phyloP scores from a whole-genome alignment of 1,284 basidiomycete genomes.

The Cutaneotrichosporon arboriforme region DNA sequence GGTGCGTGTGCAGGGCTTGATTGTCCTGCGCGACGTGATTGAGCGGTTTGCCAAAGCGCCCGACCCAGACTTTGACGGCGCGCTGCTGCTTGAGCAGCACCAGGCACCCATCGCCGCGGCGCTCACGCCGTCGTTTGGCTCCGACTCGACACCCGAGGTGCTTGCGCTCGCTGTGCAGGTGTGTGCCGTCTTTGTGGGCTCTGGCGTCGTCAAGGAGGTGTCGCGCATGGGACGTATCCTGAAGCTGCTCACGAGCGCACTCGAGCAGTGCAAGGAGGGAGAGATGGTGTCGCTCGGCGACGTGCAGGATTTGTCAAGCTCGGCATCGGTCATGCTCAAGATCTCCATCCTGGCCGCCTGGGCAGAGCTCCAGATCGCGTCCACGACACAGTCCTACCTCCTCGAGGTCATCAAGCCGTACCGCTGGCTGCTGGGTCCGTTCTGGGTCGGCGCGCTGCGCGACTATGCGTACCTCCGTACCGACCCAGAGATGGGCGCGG shows the following conservation, averaged over 20 bases:
- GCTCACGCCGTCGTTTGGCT: slow-evolving; percentile 91
- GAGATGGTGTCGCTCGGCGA: slow-evolving; percentile 82
- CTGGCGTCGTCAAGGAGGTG: slow-evolving; percentile 89
- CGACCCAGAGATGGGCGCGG: slow-evolving; percentile 72
- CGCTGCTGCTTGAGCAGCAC: slow-evolving; percentile 90
- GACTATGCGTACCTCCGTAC: slow-evolving; percentile 88
- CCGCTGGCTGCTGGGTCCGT: slow-evolving; percentile 63
- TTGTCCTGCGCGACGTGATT: slow-evolving; percentile 86
- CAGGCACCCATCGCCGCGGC: slow-evolving; percentile 98
- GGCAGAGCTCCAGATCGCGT: slow-evolving; percentile 86
- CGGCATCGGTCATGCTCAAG: slow-evolving; percentile 89
- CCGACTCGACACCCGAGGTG: slow-evolving; percentile 93
- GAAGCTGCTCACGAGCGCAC: slow-evolving; percentile 75
- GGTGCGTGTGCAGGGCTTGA: slow-evolving; percentile 86
- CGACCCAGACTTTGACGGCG: slow-evolving; percentile 88
- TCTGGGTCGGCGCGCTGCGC: slow-evolving; percentile 83
- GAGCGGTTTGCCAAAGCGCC: slow-evolving; percentile 81
- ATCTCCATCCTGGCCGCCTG: slow-evolving; percentile 92
- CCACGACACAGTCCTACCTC: slow-evolving; percentile 68
- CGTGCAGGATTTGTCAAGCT: slow-evolving; percentile 78
- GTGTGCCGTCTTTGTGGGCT: slow-evolving; percentile 91
- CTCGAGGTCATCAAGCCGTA: slow-evolving; percentile 78
- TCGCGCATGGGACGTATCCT: slow-evolving; percentile 88
- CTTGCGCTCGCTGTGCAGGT: slow-evolving; percentile 85
- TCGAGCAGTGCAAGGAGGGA: slow-evolving; percentile 85